Evolutionary conservation across 768 basidiomycete genomes (phyloP).

Genomic region (Pilatotrama ljubarskyi): DNA sequence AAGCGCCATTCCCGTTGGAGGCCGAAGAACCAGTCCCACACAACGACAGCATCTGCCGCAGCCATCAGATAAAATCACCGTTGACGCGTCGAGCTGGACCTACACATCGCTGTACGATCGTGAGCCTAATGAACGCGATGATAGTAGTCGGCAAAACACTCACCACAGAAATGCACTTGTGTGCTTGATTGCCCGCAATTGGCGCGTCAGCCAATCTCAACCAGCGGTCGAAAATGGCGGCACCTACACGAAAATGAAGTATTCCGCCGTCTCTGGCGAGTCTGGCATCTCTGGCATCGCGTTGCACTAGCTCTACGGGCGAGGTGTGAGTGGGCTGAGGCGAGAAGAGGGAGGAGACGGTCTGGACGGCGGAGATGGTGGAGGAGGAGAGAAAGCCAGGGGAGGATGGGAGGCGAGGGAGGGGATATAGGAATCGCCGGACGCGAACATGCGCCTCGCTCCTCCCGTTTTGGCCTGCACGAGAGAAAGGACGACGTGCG

Average conservation of each 20-base stretch:
- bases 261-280: slow-evolving; percentile 52
- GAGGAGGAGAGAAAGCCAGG: slow-evolving; percentile 8
- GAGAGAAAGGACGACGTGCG: too few species aligned
- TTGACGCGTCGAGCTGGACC: slow-evolving; percentile 10
- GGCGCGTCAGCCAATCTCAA: not conserved
- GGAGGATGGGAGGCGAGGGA: slow-evolving; percentile 1
- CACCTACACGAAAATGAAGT: slow-evolving; percentile 74
- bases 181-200: slow-evolving; percentile 33
- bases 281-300: slow-evolving; percentile 38
- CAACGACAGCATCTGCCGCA: slow-evolving; percentile 67
- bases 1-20: slow-evolving; percentile 77
- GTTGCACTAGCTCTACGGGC: not conserved
- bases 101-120: slow-evolving; percentile 45
- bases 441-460: not conserved
- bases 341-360: not conserved
- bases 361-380: slow-evolving; percentile 1
- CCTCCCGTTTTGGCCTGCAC: not conserved
- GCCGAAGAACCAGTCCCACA: slow-evolving; percentile 87
- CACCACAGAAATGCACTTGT: slow-evolving; percentile 86
- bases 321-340: not conserved
- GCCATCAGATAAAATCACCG: slow-evolving; percentile 4
- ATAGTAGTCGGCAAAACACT: slow-evolving; percentile 36
- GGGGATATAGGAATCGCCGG: slow-evolving; percentile 16
- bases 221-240: not conserved
- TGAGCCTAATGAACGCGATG: not conserved